These are phyloP conservation scores for Saccharomyces hybrid DNA, from an alignment of 1,139 yeast species.

Conservation along the genomic window DNA sequence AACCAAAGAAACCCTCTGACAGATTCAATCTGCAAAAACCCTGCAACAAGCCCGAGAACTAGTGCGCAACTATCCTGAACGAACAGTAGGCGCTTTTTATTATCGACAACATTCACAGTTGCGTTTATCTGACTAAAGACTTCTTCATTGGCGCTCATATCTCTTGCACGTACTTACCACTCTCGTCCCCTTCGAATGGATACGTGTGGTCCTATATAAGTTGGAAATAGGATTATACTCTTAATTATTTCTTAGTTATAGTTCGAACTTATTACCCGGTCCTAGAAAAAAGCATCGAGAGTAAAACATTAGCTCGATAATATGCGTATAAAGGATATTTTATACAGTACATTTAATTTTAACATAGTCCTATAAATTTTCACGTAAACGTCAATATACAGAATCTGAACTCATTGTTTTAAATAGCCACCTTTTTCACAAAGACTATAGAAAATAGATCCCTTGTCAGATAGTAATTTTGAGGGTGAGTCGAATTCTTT, in stretches of 20 bases:
- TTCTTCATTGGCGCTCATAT: conserved; percentile 8
- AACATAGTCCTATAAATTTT: neutral
- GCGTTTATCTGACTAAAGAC: conserved; percentile 17
- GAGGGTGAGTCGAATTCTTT: conserved; percentile 64
- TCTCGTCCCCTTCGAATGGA: neutral
- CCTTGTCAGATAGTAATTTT: conserved; percentile 38
- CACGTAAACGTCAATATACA: neutral
- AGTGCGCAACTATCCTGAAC: conserved; percentile 61
- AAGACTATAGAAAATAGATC: conserved; percentile 43
- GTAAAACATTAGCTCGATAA: too few relatives aligned
- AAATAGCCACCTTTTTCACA: conserved; percentile 43
- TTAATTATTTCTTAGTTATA: neutral
- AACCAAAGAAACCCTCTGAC: conserved; percentile 55
- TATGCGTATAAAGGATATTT: neutral
- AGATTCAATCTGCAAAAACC: conserved; percentile 63
- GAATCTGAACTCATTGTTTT: conserved; percentile 5
- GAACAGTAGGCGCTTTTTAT: conserved; percentile 38
- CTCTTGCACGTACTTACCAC: neutral
- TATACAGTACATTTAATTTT: neutral
- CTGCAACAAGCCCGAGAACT: conserved; percentile 63
- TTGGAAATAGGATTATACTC: neutral
- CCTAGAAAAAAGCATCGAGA: neutral
- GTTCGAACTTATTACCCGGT: neutral
- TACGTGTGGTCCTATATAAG: neutral
- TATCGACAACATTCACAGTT: conserved; percentile 20